These are phyloP conservation scores for Podospora tetraspora DNA, from an alignment of 495 filamentous ascomycete species.

Conservation along the genomic window DNA sequence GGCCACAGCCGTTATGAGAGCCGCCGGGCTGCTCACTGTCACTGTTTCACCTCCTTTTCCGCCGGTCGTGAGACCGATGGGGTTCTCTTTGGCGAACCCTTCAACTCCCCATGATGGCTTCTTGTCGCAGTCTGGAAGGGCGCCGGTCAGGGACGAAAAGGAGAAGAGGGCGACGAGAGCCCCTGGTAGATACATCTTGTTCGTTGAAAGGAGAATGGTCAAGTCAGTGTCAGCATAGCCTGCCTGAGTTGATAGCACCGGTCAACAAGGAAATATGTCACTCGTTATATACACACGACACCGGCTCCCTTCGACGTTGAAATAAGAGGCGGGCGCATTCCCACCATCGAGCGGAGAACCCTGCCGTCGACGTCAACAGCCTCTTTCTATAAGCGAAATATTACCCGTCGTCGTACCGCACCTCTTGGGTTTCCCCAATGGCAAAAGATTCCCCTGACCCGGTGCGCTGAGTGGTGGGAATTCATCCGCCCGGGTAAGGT, in stretches of 20 bases:
- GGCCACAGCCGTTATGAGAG: conserved; percentile 43
- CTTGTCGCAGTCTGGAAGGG: neutral
- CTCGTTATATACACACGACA: neutral
- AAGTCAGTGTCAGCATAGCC: neutral
- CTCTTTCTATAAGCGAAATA: neutral
- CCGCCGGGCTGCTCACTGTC: conserved; percentile 50
- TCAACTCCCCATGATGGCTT: conserved; percentile 21
- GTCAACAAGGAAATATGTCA: neutral
- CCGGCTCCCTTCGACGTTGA: neutral
- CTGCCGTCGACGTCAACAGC: neutral
- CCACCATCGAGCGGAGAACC: neutral
- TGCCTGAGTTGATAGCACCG: neutral
- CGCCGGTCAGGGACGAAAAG: neutral
- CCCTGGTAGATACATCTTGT: neutral
- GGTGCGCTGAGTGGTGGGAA: conserved; percentile 7
- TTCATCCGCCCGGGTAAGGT: neutral
- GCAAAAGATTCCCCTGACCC: neutral
- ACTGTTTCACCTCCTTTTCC: conserved; percentile 53
- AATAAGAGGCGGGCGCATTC: neutral
- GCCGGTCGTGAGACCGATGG: conserved; percentile 49
- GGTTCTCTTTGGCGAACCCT: conserved; percentile 38
- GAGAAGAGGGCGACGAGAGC: neutral
- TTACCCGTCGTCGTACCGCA: neutral
- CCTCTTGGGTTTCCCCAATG: neutral
- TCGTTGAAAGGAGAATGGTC: neutral